These are phyloP conservation scores for Scenedesmus sp. DNA, from an alignment of 163 green algal genomes.

Conservation along the genomic window DNA sequence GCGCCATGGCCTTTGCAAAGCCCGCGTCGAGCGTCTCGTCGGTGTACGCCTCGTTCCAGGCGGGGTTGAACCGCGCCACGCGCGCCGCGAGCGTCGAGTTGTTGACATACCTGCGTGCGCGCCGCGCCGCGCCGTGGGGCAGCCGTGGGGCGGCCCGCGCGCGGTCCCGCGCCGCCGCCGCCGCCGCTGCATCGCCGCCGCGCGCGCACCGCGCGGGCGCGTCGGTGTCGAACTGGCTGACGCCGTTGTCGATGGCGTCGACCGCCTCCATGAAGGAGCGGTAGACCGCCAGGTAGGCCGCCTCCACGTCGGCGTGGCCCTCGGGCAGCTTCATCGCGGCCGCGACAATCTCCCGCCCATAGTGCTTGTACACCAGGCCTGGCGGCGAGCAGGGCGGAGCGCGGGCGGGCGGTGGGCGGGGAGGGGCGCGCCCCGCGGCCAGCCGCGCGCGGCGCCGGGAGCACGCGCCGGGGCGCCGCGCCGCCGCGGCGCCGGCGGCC, in stretches of 20 bases:
- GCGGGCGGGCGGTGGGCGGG: too few species aligned
- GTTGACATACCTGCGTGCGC: slow-evolving; percentile 77
- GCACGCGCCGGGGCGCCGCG: too few species aligned
- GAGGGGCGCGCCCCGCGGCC: too few species aligned
- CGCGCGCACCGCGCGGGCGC: slow-evolving; percentile 55
- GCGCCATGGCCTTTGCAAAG: slow-evolving; percentile 85
- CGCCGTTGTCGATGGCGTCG: slow-evolving; percentile 95
- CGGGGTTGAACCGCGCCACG: slow-evolving; percentile 89
- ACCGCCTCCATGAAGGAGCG: slow-evolving; percentile 95
- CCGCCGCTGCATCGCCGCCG: background rate
- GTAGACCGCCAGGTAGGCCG: slow-evolving; percentile 94
- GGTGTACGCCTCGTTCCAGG: slow-evolving; percentile 85
- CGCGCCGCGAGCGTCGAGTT: slow-evolving; percentile 87
- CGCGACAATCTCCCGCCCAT: slow-evolving; percentile 71
- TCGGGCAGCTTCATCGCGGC: slow-evolving; percentile 57
- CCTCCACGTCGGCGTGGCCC: slow-evolving; percentile 73
- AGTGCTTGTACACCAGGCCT: slow-evolving; percentile 89
- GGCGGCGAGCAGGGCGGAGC: background rate
- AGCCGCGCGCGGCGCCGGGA: too few species aligned
- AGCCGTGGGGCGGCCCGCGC: background rate
- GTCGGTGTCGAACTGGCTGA: slow-evolving; percentile 87
- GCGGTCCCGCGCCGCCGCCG: background rate
- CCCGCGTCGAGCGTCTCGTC: slow-evolving; percentile 56
- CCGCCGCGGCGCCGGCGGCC: slow-evolving; percentile 20
- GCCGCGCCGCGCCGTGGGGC: background rate